phyloP scores from a whole-genome alignment of 345 rosid genomes.

The Tarenaya hassleriana region DNA sequence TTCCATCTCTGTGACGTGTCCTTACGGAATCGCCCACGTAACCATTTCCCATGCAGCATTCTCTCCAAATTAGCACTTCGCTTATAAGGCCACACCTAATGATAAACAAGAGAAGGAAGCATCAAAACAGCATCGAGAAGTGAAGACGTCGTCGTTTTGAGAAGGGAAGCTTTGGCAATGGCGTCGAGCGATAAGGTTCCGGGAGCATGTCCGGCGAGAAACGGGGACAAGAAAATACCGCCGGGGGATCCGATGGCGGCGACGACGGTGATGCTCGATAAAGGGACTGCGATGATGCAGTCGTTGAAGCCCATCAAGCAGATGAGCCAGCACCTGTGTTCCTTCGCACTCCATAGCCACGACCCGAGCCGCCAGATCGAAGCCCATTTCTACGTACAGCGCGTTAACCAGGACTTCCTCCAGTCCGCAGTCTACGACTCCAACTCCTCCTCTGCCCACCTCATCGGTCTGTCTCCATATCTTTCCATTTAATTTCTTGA shows the following conservation, averaged over 20 bases:
- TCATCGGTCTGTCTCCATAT: slow-evolving; percentile 36
- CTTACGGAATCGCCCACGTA: too few relatives aligned
- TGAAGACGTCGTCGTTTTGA: background rate
- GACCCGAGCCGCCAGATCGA: slow-evolving; percentile 70
- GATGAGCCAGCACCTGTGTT: slow-evolving; percentile 57
- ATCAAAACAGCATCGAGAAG: background rate
- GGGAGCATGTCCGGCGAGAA: slow-evolving; percentile 25
- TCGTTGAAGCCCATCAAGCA: slow-evolving; percentile 54
- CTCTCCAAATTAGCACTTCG: too few relatives aligned
- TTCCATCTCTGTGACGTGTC: too few relatives aligned
- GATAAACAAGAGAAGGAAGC: background rate
- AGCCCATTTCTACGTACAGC: slow-evolving; percentile 46
- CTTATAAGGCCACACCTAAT: too few relatives aligned
- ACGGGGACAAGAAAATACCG: slow-evolving; percentile 20
- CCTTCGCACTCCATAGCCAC: slow-evolving; percentile 56
- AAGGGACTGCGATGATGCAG: slow-evolving; percentile 53
- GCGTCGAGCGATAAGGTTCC: slow-evolving; percentile 31
- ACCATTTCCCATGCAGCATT: too few relatives aligned
- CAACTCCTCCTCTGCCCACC: slow-evolving; percentile 41
- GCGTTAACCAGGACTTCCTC: slow-evolving; percentile 64
- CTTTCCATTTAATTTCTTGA: too few relatives aligned
- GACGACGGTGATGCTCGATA: slow-evolving; percentile 37
- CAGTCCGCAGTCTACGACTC: slow-evolving; percentile 66
- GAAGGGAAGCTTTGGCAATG: slow-evolving; percentile 1
- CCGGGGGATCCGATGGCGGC: slow-evolving; percentile 45